Evolutionary conservation across 2,329 filamentous ascomycete genomes (phyloP).

Genomic region (Colletotrichum caudatum): DNA sequence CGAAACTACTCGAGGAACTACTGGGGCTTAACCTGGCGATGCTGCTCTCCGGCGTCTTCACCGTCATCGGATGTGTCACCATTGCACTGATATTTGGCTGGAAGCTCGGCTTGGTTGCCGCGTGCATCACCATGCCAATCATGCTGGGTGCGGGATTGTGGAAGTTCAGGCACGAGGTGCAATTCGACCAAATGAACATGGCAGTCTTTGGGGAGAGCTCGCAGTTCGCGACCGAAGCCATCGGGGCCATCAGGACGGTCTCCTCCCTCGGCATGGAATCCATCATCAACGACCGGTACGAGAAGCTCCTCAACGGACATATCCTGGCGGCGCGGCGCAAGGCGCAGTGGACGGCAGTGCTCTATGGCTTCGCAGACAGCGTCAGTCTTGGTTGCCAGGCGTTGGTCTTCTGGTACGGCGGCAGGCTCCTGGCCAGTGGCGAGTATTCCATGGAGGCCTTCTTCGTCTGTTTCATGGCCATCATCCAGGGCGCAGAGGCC

Average conservation of each 20-base stretch:
- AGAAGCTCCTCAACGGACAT: conserved; percentile 51
- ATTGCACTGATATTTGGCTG: conserved; percentile 51
- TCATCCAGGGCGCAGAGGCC: conserved; percentile 75
- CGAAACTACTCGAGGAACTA: conserved; percentile 50
- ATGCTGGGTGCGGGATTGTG: conserved; percentile 52
- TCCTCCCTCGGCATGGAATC: conserved; percentile 71
- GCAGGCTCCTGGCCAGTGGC: conserved; percentile 43
- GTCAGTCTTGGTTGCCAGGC: conserved; percentile 58
- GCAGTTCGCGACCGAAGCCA: conserved; percentile 72
- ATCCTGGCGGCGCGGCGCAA: conserved; percentile 49
- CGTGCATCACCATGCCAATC: conserved; percentile 51
- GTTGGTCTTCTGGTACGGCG: conserved; percentile 66
- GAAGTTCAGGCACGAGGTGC: conserved; percentile 60
- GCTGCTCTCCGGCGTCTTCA: conserved; percentile 48
- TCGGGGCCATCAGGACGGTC: conserved; percentile 73
- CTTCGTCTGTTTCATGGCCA: conserved; percentile 72
- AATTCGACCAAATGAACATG: conserved; percentile 69
- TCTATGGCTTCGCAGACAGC: conserved; percentile 55
- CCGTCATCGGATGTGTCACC: conserved; percentile 47
- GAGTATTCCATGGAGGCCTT: conserved; percentile 58
- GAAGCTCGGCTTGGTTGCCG: conserved; percentile 54
- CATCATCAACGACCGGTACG: conserved; percentile 58
- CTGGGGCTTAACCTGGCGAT: conserved; percentile 50
- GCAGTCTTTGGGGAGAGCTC: conserved; percentile 70
- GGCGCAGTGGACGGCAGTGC: conserved; percentile 49